A percentile compares a stretch with the other conserved stretches of the same genome.
phyloP scores from a whole-genome alignment of 441 rosid species.

The Populus hybrid region DNA sequence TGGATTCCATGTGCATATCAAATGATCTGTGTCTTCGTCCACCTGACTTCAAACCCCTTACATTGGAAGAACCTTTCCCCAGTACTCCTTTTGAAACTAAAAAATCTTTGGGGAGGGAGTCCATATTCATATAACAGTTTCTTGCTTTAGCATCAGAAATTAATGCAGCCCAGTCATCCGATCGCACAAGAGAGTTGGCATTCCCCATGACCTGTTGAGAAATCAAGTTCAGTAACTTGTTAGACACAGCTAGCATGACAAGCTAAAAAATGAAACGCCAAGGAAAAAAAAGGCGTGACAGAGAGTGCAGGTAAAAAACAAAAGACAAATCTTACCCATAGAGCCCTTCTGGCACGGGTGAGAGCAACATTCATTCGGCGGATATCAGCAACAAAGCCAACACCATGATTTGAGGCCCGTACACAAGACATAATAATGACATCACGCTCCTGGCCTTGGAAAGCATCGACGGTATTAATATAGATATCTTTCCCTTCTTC shows the following conservation, averaged over 20 bases:
- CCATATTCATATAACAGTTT: constrained; percentile 90
- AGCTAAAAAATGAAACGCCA: not conserved
- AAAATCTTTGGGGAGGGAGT: constrained; percentile 78
- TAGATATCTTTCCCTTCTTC: constrained; percentile 94
- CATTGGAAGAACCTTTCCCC: constrained; percentile 53
- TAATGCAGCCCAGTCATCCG: constrained; percentile 95
- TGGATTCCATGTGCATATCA: constrained; percentile 55
- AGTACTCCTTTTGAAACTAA: constrained; percentile 45
- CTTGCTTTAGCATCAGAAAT: constrained; percentile 83
- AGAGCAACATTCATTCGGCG: constrained; percentile 99
- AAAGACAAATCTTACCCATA: constrained; percentile 61
- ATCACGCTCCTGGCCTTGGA: constrained; percentile 99
- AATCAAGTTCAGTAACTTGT: not conserved
- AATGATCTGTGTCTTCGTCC: constrained; percentile 68
- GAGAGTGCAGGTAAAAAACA: not conserved
- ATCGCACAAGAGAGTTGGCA: constrained; percentile 71
- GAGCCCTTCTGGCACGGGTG: constrained; percentile 95
- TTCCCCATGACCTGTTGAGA: constrained; percentile 89
- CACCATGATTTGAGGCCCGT: constrained; percentile 93
- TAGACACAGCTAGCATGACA: not conserved
- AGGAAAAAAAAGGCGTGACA: not conserved
- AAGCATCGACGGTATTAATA: constrained; percentile 97
- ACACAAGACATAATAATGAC: constrained; percentile 99
- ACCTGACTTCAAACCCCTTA: constrained; percentile 57
- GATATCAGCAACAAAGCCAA: constrained; percentile 95